Evolutionary conservation across 2,329 filamentous ascomycete species (phyloP).

Genomic region (Cladophialophora exuberans): DNA sequence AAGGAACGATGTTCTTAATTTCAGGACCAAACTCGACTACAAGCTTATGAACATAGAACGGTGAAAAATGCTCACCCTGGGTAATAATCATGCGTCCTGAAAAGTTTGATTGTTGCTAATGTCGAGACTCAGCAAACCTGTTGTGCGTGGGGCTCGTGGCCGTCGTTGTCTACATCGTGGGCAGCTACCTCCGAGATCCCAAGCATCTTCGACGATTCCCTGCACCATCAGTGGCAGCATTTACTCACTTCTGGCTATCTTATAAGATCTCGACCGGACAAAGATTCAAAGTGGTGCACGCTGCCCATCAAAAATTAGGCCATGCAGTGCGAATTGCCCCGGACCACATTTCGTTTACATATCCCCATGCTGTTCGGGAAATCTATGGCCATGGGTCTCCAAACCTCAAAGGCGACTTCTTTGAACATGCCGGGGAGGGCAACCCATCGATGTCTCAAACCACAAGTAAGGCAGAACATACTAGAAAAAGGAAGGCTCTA

Average conservation of each 20-base stretch:
- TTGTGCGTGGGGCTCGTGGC: background rate
- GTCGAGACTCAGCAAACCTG: no score
- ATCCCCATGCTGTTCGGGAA: slow-evolving; percentile 38
- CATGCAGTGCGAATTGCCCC: slow-evolving; percentile 7
- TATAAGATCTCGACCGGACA: slow-evolving; percentile 3
- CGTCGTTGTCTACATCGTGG: background rate
- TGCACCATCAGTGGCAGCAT: background rate
- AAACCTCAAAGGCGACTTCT: slow-evolving; percentile 29
- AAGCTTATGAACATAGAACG: no score
- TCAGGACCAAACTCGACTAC: no score
- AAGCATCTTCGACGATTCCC: background rate
- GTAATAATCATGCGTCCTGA: no score
- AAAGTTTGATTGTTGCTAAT: no score
- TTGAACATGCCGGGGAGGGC: slow-evolving; percentile 12
- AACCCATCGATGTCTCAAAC: slow-evolving; percentile 17
- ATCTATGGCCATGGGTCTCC: slow-evolving; percentile 39
- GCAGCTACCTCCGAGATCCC: background rate
- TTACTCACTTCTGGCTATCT: background rate
- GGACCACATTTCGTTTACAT: slow-evolving; percentile 35
- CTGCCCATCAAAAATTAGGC: slow-evolving; percentile 10
- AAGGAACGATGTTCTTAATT: no score
- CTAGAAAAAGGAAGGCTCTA: slow-evolving; percentile 12
- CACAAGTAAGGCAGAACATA: slow-evolving; percentile 7
- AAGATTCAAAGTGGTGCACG: slow-evolving; percentile 7
- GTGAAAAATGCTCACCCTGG: no score